A percentile compares a stretch with the other conserved stretches of the same genome.
These are phyloP conservation scores for Stagonosporopsis tanaceti DNA, from an alignment of 2,329 filamentous ascomycete species.

Conservation along the genomic window DNA sequence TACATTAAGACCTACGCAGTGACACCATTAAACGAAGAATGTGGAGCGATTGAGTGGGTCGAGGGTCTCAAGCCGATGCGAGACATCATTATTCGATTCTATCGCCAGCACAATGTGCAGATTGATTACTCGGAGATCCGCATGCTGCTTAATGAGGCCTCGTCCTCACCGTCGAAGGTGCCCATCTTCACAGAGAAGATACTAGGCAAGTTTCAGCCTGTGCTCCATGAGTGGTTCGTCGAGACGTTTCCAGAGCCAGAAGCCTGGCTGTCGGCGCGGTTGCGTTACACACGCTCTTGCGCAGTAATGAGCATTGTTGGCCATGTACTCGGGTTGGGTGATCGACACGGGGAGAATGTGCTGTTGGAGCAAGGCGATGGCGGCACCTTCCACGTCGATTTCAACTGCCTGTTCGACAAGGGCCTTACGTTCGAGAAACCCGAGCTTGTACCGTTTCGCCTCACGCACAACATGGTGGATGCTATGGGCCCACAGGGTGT, in stretches of 20 bases:
- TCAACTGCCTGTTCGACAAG: conserved; percentile 99
- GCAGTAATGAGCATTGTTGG: conserved; percentile 99
- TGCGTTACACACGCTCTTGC: conserved; percentile 90
- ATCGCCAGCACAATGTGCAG: conserved; percentile 75
- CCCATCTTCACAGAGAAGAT: conserved; percentile 74
- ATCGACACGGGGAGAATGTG: conserved; percentile 97
- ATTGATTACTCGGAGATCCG: conserved; percentile 70
- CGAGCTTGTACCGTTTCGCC: conserved; percentile 91
- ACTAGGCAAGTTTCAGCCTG: conserved; percentile 76
- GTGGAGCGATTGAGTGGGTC: conserved; percentile 98
- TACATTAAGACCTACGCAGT: conserved; percentile 94
- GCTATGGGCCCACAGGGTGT: conserved; percentile 96
- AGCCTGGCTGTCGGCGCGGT: conserved; percentile 86
- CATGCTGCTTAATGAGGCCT: conserved; percentile 71
- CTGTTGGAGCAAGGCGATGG: conserved; percentile 93
- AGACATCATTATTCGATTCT: conserved; percentile 83
- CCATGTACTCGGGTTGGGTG: conserved; percentile 89
- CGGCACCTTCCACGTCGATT: conserved; percentile 96
- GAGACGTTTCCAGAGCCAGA: conserved; percentile 94
- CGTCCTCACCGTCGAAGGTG: conserved; percentile 68
- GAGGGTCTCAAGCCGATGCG: conserved; percentile 93
- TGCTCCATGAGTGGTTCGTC: conserved; percentile 94
- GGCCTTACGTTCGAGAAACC: conserved; percentile 94
- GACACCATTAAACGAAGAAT: conserved; percentile 95
- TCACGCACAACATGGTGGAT: conserved; percentile 98